Conservation (phyloP, 345 rosid species). For the Salix purpurea region DNA sequence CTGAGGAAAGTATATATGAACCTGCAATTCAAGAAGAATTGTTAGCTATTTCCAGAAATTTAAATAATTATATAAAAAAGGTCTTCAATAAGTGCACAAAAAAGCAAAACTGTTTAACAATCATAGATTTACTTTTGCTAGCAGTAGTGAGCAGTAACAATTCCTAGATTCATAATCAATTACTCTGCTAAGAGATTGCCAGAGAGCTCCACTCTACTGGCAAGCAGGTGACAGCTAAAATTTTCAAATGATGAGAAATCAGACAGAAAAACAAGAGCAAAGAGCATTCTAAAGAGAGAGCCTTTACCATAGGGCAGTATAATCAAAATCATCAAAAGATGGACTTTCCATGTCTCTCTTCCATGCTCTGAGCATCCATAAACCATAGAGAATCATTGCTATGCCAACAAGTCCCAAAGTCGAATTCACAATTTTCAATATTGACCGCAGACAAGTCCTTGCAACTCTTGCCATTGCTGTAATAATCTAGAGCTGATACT, state of each 20-base stretch:
- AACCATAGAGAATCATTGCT: slow-evolving; percentile 43
- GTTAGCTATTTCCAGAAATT: not conserved
- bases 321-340: slow-evolving; percentile 23
- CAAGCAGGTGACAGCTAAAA: not conserved
- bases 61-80: no score
- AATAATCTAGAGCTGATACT: not conserved
- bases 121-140: not conserved
- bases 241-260: not conserved
- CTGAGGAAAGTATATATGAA: slow-evolving; percentile 42
- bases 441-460: slow-evolving; percentile 29
- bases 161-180: not conserved
- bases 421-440: slow-evolving; percentile 38
- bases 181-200: not conserved
- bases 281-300: not conserved
- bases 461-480: slow-evolving; percentile 30
- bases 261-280: not conserved
- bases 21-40: slow-evolving; percentile 34
- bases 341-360: slow-evolving; percentile 37
- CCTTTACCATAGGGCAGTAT: slow-evolving; percentile 35
- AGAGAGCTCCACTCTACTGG: not conserved
- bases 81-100: not conserved
- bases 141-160: not conserved
- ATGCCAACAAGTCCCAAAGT: slow-evolving; percentile 48
- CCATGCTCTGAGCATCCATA: slow-evolving; percentile 58
- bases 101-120: not conserved